A percentile compares a stretch with the other conserved stretches of the same genome.
phyloP scores from a whole-genome alignment of 345 rosid genomes.

The Salix dunnii region DNA sequence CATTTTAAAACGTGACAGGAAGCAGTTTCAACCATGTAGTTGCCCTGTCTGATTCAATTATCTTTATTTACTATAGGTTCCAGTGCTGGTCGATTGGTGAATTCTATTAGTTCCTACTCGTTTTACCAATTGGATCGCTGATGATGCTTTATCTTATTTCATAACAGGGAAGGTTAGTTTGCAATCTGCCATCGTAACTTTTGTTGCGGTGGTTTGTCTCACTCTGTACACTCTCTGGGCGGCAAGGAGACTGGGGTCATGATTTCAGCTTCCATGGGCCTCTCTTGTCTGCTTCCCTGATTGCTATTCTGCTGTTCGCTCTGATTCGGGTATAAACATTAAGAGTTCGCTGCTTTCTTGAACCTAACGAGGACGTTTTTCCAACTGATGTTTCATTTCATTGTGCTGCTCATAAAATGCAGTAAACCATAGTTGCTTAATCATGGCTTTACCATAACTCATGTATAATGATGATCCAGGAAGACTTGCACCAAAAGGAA shows the following conservation, averaged over 20 bases:
- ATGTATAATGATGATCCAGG: neutral
- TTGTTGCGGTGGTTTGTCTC: conserved; percentile 52
- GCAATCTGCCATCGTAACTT: conserved; percentile 55
- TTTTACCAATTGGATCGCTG: neutral
- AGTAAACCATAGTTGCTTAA: neutral
- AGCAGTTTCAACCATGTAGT: neutral
- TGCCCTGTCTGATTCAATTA: neutral
- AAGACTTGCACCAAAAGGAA: neutral
- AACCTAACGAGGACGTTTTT: neutral
- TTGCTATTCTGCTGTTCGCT: conserved; percentile 53
- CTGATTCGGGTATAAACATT: conserved; percentile 55
- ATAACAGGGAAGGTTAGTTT: conserved; percentile 61
- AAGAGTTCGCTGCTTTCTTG: neutral
- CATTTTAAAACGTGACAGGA: neutral
- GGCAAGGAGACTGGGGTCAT: conserved; percentile 54
- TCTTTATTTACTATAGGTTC: neutral
- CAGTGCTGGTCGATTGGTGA: neutral
- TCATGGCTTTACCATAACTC: neutral
- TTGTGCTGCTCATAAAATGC: conserved; percentile 13
- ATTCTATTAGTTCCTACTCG: too few species aligned
- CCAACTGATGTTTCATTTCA: neutral
- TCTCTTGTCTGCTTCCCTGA: conserved; percentile 58
- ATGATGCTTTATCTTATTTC: neutral
- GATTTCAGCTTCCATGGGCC: conserved; percentile 86
- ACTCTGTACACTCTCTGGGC: conserved; percentile 89